A percentile compares a stretch with the other conserved stretches of the same genome.
These are phyloP conservation scores for Lactifluus pinguis DNA, from an alignment of 768 basidiomycete species.

Conservation along the genomic window DNA sequence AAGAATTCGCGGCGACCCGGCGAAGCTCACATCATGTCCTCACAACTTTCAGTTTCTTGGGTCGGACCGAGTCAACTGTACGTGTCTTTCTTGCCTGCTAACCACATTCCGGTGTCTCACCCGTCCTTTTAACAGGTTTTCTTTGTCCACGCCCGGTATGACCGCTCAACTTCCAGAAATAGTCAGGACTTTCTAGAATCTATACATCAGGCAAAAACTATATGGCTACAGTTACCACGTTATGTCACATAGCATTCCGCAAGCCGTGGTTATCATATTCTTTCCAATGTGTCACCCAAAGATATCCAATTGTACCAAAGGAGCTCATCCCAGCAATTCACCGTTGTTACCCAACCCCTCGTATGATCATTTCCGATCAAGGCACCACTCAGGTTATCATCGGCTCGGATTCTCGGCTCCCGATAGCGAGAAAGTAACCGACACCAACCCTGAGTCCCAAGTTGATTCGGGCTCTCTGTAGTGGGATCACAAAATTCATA, in stretches of 20 bases:
- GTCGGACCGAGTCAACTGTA: no score
- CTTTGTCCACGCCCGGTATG: background rate
- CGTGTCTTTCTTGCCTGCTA: background rate
- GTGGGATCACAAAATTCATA: background rate
- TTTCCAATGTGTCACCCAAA: background rate
- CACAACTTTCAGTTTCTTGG: no score
- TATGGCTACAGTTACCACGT: background rate
- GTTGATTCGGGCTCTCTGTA: background rate
- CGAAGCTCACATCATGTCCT: no score
- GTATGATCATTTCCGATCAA: background rate
- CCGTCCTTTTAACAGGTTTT: background rate
- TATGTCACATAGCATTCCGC: background rate
- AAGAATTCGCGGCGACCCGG: no score
- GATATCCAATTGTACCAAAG: background rate
- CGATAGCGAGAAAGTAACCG: background rate
- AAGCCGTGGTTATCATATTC: background rate
- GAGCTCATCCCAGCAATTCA: background rate
- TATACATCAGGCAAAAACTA: background rate
- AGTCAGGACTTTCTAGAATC: background rate
- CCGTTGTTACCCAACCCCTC: background rate
- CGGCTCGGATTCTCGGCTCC: background rate
- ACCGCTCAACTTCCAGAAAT: background rate
- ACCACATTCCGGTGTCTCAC: background rate
- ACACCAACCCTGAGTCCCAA: background rate
- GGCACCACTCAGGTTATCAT: background rate